Evolutionary conservation across 139 green algal species (phyloP).

Genomic region (Marvania coccoides): DNA sequence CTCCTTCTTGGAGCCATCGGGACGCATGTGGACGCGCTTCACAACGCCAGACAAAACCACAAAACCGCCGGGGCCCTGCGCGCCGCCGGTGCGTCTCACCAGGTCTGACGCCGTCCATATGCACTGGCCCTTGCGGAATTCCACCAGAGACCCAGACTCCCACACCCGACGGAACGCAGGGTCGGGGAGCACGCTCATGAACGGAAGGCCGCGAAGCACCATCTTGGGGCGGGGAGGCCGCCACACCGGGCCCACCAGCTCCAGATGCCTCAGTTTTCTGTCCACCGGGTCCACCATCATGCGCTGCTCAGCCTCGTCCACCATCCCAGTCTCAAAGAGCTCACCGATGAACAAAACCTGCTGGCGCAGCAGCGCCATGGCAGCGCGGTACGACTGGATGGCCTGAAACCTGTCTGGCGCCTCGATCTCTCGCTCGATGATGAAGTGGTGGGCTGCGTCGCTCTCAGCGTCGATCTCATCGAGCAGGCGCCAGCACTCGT

Average conservation of each 20-base stretch:
- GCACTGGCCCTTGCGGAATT: not conserved
- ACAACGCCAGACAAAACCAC: conserved; percentile 24
- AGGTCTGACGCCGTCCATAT: conserved; percentile 9
- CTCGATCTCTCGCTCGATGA: conserved; percentile 80
- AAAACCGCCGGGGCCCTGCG: not conserved
- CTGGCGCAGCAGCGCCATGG: conserved; percentile 69
- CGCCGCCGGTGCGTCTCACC: not conserved
- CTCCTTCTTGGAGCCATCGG: conserved; percentile 8
- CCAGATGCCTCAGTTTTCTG: conserved; percentile 48
- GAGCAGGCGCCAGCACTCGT: conserved; percentile 8
- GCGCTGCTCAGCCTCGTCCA: conserved; percentile 58
- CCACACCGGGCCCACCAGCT: conserved; percentile 58
- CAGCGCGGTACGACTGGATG: conserved; percentile 79
- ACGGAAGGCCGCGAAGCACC: conserved; percentile 56
- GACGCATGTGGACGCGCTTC: not conserved
- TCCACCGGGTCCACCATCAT: conserved; percentile 50
- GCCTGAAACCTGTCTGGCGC: conserved; percentile 70
- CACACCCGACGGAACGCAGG: conserved; percentile 6
- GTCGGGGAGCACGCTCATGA: conserved; percentile 31
- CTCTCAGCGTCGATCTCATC: conserved; percentile 27
- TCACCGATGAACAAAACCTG: conserved; percentile 69
- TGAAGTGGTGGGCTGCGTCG: conserved; percentile 40
- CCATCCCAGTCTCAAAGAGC: conserved; percentile 58
- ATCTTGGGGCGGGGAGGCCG: conserved; percentile 34
- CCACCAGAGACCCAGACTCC: conserved; percentile 3